phyloP scores from a whole-genome alignment of 2,329 filamentous ascomycete genomes.

The Blumeriella jaapii region DNA sequence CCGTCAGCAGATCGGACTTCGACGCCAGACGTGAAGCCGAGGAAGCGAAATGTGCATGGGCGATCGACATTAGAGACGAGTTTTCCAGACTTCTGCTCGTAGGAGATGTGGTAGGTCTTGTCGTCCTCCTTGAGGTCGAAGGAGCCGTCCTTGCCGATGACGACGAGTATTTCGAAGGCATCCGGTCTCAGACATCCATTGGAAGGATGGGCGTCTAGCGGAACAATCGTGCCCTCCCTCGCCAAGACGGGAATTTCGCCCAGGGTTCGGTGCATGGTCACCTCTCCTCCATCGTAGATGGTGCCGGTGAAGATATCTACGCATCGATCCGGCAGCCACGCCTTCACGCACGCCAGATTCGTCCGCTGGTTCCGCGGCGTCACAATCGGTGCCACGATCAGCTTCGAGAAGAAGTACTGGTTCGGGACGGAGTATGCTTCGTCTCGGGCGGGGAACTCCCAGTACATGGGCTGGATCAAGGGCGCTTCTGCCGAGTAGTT shows the following conservation, averaged over 20 bases:
- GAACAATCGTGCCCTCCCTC: conserved; percentile 44
- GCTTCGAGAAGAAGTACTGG: conserved; percentile 45
- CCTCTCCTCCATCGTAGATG: conserved; percentile 44
- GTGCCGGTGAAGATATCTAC: conserved; percentile 47
- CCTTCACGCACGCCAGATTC: conserved; percentile 35
- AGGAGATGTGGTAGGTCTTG: background rate
- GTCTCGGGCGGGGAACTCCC: conserved; percentile 40
- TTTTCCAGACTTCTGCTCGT: conserved; percentile 1
- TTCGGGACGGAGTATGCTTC: conserved; percentile 46
- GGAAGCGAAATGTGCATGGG: conserved; percentile 8
- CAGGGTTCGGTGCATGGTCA: conserved; percentile 40
- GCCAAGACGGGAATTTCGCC: conserved; percentile 41
- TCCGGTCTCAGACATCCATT: conserved; percentile 6
- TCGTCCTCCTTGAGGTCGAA: conserved; percentile 5
- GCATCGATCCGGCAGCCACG: conserved; percentile 44
- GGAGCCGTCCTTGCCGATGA: conserved; percentile 3
- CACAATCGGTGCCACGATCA: conserved; percentile 46
- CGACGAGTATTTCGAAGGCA: conserved; percentile 5
- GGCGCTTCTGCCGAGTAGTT: conserved; percentile 48
- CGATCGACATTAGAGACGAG: conserved; percentile 5
- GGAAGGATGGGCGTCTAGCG: conserved; percentile 19
- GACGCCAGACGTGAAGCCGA: background rate
- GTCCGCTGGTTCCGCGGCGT: conserved; percentile 36
- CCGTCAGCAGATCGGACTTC: too few species aligned
- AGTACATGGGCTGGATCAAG: conserved; percentile 51